Conservation (phyloP, 2,329 filamentous ascomycete genomes). For the Epichloe festucae region DNA sequence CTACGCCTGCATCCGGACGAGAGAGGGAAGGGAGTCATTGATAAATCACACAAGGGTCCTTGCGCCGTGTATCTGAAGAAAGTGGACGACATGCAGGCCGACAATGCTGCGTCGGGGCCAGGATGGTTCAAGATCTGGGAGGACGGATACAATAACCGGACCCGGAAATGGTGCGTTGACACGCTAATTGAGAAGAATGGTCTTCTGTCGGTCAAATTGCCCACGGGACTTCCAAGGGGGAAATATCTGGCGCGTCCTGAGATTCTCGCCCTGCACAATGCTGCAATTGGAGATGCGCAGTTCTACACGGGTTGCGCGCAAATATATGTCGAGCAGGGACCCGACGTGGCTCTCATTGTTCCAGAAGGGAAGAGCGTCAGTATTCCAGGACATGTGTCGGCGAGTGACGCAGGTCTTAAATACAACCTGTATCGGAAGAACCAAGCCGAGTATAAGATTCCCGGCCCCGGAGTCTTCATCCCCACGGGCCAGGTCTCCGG, state of each 20-base stretch:
- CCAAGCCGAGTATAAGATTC: slow-evolving; percentile 38
- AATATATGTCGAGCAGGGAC: slow-evolving; percentile 42
- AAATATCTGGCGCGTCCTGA: slow-evolving; percentile 63
- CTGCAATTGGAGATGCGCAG: slow-evolving; percentile 48
- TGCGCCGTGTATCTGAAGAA: slow-evolving; percentile 65
- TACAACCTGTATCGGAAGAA: slow-evolving; percentile 51
- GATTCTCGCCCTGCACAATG: slow-evolving; percentile 54
- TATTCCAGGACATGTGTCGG: slow-evolving; percentile 53
- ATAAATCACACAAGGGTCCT: slow-evolving; percentile 50
- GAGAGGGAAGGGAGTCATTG: slow-evolving; percentile 40
- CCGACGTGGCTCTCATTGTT: slow-evolving; percentile 28
- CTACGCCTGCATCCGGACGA: slow-evolving; percentile 50
- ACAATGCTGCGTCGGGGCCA: slow-evolving; percentile 38
- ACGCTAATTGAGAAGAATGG: slow-evolving; percentile 53
- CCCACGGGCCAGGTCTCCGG: slow-evolving; percentile 16
- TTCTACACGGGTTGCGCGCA: slow-evolving; percentile 64
- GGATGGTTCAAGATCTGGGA: slow-evolving; percentile 75
- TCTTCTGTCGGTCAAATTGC: slow-evolving; percentile 48
- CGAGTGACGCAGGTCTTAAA: slow-evolving; percentile 39
- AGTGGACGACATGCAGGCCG: slow-evolving; percentile 39
- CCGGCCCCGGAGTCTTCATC: slow-evolving; percentile 37
- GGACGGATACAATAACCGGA: slow-evolving; percentile 45
- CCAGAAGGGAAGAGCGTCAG: slow-evolving; percentile 26
- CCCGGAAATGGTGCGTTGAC: slow-evolving; percentile 55
- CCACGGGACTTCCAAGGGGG: slow-evolving; percentile 46